Percentiles rank a stretch among this genome's conserved stretches.
phyloP scores from a whole-genome alignment of 306 rosid species.

The Trichosanthes cucumerina region DNA sequence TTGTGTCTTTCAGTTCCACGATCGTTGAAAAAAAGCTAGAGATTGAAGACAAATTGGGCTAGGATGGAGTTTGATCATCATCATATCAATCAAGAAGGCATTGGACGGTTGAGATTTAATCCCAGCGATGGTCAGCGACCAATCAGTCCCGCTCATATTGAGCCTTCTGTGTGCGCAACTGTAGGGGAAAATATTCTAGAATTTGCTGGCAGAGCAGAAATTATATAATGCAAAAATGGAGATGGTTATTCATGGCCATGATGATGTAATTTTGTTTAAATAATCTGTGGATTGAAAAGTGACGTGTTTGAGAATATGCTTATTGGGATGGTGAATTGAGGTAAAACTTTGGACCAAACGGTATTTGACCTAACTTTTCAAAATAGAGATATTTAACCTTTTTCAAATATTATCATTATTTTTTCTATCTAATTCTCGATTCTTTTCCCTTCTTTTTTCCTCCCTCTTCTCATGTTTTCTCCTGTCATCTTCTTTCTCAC shows the following conservation, averaged over 20 bases:
- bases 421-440: too few species aligned
- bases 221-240: background rate
- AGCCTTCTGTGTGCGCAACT: background rate
- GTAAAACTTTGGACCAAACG: too few species aligned
- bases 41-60: background rate
- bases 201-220: background rate
- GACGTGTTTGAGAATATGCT: too few species aligned
- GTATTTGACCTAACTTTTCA: too few species aligned
- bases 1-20: conserved; percentile 6
- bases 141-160: background rate
- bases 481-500: too few species aligned
- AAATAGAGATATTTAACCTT: too few species aligned
- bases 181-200: background rate
- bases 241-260: background rate
- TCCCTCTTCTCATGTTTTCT: too few species aligned
- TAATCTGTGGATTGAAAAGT: background rate
- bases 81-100: background rate
- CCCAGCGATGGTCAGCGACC: background rate
- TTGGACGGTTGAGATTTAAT: conserved; percentile 7
- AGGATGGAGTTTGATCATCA: background rate
- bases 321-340: too few species aligned
- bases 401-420: too few species aligned
- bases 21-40: background rate
- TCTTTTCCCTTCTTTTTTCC: too few species aligned
- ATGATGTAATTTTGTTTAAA: background rate